Percentiles rank a stretch among this genome's conserved stretches.
Evolutionary conservation across 371 early-diverging fungal genomes (phyloP).

Genomic region (Entomophthora muscae): DNA sequence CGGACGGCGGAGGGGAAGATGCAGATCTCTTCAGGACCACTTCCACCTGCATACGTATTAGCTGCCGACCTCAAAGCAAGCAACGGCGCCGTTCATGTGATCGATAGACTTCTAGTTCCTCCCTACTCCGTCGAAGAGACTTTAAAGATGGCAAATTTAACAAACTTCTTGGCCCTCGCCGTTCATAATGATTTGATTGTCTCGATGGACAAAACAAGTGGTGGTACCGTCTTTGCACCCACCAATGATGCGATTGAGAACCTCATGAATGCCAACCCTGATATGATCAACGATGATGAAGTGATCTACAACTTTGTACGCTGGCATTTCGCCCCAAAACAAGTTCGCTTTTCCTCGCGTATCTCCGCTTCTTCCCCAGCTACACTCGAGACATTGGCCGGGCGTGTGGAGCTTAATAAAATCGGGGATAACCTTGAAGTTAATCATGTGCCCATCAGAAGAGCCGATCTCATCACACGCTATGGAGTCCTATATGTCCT

Average conservation of each 20-base stretch:
- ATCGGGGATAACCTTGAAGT: neutral
- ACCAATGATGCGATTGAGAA: neutral
- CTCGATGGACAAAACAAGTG: neutral
- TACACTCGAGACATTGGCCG: neutral
- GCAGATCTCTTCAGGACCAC: neutral
- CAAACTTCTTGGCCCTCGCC: neutral
- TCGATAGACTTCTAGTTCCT: neutral
- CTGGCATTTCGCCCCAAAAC: neutral
- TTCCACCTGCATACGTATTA: neutral
- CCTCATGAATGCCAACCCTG: neutral
- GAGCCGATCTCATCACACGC: neutral
- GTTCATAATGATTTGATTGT: constrained; percentile 1
- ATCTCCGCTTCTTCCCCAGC: neutral
- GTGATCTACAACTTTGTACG: neutral
- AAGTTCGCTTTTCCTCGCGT: neutral
- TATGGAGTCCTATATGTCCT: neutral
- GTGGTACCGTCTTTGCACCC: neutral
- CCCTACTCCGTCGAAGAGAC: neutral
- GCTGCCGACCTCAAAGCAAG: neutral
- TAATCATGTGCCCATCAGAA: neutral
- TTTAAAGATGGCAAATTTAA: neutral
- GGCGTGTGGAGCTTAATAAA: neutral
- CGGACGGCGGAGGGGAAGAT: neutral
- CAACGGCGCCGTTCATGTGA: neutral
- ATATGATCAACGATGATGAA: neutral